Evolutionary conservation across 768 basidiomycete genomes (phyloP), one percentile per base, ranked within the genome.

Genomic region (Rossbeevera mucosa): DNA sequence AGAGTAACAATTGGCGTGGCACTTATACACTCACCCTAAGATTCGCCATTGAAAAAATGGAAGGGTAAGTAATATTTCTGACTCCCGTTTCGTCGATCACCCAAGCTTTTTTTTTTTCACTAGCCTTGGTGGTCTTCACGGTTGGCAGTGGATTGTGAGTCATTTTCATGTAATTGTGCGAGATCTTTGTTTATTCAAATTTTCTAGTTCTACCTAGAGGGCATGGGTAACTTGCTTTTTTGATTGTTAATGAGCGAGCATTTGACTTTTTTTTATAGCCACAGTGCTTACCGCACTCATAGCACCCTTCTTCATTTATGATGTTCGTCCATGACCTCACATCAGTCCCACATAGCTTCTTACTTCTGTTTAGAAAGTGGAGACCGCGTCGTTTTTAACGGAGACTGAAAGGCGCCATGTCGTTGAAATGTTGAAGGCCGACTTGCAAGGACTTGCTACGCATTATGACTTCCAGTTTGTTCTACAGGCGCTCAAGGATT

Each of bases 271-370:
- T 26, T 12, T 7, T 26, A n/a, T n/a, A 59, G 58, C 14, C 14
- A 59, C 58, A 4, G 49, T 59, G 49, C 20, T 59, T 30, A 5
- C 30, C 20, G 58, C 67, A 16, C 44, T 60, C 7, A 12, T 22
- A 7, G 50, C 59, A 5, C 78, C 70, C 62, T 82, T 78, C 65
- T 72, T 73, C 57, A 75, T 84, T 62, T 64, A 78, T 47, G 80
- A 83, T 61, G 78, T 79, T 52, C 50, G 76, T 59, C 9, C 21
- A 33, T 47, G n/a, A n/a, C 14, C 21, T 30, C 47, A 41, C 29
- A 20, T 24, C 25, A 9, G 25, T 43, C 22, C 18, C 43, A 7
- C 29, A 26, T 42, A 21, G 29, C 11, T 24, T 7, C 54, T 59
- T n/a, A 59, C 25, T 14, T 21, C 24, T 14, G 22, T 46, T 25